Evolutionary conservation across 768 basidiomycete genomes (phyloP), one percentile per base, ranked within the genome.

Genomic region (Podaxis mareebaensis): DNA sequence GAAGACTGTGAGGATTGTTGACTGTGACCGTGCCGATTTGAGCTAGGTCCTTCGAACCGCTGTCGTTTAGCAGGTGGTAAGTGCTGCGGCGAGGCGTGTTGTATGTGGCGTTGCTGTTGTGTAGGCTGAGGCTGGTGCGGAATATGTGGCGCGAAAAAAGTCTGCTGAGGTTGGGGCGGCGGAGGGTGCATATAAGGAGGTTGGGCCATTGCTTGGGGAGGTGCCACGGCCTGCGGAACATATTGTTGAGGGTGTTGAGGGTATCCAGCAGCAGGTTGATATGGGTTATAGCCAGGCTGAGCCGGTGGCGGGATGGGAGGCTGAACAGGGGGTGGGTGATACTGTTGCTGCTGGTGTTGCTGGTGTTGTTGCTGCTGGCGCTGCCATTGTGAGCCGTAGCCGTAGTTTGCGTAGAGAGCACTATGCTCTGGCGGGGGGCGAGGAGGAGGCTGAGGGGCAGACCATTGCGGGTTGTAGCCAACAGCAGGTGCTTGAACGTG

Each of bases 11-110:
- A 79, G 15, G 80, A 81, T 13, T 79, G 83, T 30, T 82, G 84
- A 54, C 75, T 73, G 65, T 81, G 84, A 67, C 77, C 79, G 61
- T 82, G 82, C 55, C 82, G 79, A 67, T 78, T 80, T 49, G 81
- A 77, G 65, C 77, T 84, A 1, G 91, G 91, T 4, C 88, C 89
- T 72, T 96, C 95, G 70, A 95, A 95, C 48, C 94, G 85, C 68
- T 89, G 93, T 58, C 95, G 81, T 74, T 97, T 97, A 1, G 94
- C 94, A 2, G 95, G 95, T 8, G 95, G 95, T n/a, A 89, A 79
- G 70, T 93, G 90, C 68, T 91, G 91, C 39, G 89, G 88, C 10
- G 89, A 85, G 0, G 85, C 77, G 66, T 92, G 90, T 66, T 88
- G 78, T 57, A 81, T 65, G 55, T 83, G 84, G 36, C 80, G 84